These are phyloP conservation scores for Nicotiana knightiana DNA, from an alignment of 257 asterid genomes.

Conservation along the genomic window DNA sequence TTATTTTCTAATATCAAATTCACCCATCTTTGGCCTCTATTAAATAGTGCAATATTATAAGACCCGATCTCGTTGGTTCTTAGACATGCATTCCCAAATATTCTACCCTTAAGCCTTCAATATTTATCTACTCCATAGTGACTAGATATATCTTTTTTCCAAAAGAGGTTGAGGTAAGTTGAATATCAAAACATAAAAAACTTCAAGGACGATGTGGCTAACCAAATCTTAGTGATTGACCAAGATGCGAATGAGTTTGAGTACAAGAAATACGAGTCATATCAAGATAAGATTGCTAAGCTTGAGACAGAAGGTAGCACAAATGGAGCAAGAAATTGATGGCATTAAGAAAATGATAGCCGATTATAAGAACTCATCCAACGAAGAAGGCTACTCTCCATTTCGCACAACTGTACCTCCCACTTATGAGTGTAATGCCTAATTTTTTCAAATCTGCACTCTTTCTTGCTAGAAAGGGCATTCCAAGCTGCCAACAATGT, in stretches of 20 bases:
- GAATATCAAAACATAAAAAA: background rate
- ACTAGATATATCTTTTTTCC: background rate
- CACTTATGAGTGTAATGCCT: too few relatives aligned
- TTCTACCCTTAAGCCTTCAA: background rate
- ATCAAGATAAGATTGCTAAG: background rate
- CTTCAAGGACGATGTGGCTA: background rate
- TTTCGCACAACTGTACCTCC: too few relatives aligned
- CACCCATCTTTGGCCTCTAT: too few relatives aligned
- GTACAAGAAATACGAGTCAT: accelerated
- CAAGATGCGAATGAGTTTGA: background rate
- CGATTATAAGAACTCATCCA: too few relatives aligned
- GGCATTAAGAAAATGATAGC: background rate
- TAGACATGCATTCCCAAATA: background rate
- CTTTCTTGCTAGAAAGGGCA: too few relatives aligned
- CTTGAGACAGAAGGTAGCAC: background rate
- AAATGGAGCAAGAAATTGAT: background rate
- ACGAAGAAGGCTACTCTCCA: background rate
- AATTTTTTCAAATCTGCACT: too few relatives aligned
- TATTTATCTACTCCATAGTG: too few relatives aligned
- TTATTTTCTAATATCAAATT: too few relatives aligned
- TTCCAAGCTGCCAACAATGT: too few relatives aligned
- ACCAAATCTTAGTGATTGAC: background rate
- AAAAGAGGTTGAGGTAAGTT: background rate
- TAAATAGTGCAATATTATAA: too few relatives aligned
- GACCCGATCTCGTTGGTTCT: background rate